A percentile compares a stretch with the other conserved stretches of the same genome.
phyloP scores from a whole-genome alignment of 176 grass and related monocot species.

The Puya raimondii region DNA sequence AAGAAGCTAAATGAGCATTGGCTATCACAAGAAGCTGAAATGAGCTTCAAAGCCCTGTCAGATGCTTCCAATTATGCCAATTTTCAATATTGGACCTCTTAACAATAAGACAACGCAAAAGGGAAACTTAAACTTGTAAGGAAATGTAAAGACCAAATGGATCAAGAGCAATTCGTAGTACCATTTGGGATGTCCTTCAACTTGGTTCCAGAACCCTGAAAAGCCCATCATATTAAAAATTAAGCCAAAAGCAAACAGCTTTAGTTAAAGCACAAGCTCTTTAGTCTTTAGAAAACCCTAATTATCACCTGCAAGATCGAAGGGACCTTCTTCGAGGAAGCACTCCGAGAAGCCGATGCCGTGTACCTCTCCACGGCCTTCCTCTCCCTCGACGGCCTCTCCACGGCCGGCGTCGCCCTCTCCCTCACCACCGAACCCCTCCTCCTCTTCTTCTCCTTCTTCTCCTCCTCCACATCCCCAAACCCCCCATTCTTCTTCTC shows the following conservation, averaged over 20 bases:
- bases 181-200: constrained; percentile 94
- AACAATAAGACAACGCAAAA: not conserved
- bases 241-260: not conserved
- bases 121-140: not conserved
- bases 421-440: constrained; percentile 3
- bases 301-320: constrained; percentile 52
- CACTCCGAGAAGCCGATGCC: constrained; percentile 35
- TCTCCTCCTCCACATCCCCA: constrained; percentile 16
- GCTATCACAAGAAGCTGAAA: too few relatives aligned
- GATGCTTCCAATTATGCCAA: not conserved
- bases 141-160: not conserved
- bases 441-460: constrained; percentile 33
- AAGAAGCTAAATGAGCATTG: too few relatives aligned
- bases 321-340: constrained; percentile 42
- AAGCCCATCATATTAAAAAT: not conserved
- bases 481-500: constrained; percentile 5
- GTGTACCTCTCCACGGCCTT: constrained; percentile 89
- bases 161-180: constrained; percentile 17
- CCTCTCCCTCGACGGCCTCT: constrained; percentile 70
- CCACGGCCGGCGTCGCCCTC: constrained; percentile 6
- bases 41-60: too few relatives aligned
- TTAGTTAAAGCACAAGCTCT: not conserved
- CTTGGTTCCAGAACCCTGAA: constrained; percentile 85
- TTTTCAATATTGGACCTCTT: not conserved
- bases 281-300: not conserved